Evolutionary conservation across 2,329 filamentous ascomycete species (phyloP).

Genomic region (Neonectria sp.): DNA sequence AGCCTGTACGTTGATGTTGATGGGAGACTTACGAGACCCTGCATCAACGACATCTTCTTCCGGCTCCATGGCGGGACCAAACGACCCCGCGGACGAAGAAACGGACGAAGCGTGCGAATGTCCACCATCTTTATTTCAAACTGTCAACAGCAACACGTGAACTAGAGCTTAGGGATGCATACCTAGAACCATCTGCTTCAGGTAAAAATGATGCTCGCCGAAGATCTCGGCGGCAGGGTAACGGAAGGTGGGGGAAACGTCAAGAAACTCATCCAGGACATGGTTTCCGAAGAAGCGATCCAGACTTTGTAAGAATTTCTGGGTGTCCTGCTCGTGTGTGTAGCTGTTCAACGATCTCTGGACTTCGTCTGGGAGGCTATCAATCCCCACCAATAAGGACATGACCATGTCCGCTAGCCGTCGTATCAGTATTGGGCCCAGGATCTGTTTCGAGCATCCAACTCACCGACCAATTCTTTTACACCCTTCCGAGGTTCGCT

Average conservation of each 20-base stretch:
- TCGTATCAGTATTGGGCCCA: conserved; percentile 11
- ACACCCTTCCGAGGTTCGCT: neutral
- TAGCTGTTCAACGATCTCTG: conserved; percentile 32
- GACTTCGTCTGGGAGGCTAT: conserved; percentile 34
- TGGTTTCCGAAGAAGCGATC: conserved; percentile 27
- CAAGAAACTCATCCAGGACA: conserved; percentile 42
- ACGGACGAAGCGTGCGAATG: neutral
- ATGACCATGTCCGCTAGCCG: conserved; percentile 31
- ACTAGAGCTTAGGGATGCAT: neutral
- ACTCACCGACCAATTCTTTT: neutral
- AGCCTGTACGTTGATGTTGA: neutral
- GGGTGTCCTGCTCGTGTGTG: conserved; percentile 10
- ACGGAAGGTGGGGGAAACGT: conserved; percentile 29
- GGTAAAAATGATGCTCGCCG: conserved; percentile 35
- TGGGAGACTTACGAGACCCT: neutral
- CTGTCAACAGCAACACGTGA: neutral
- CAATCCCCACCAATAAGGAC: conserved; percentile 28
- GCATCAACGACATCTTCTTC: neutral
- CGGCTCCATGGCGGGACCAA: neutral
- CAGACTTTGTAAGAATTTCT: conserved; percentile 31
- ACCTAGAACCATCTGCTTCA: neutral
- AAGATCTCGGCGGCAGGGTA: conserved; percentile 38
- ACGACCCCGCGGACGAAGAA: neutral
- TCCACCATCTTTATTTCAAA: neutral
- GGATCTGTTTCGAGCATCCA: neutral